Conservation (phyloP, 2,329 filamentous ascomycete species). For the Calonectria honghensis region DNA sequence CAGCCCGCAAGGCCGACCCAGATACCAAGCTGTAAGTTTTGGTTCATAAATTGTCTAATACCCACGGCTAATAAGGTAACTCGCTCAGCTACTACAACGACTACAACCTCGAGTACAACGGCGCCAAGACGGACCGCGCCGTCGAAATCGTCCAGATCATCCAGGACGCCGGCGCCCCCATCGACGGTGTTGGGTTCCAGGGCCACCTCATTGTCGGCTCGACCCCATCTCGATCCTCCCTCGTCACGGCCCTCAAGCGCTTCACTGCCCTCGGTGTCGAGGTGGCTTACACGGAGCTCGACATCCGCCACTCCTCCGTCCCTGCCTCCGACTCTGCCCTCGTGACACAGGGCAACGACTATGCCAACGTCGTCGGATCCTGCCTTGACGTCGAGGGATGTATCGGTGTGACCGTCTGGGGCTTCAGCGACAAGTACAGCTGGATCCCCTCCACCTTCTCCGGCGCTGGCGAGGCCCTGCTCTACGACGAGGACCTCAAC, state of each 20-base stretch:
- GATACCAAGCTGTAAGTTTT: conserved; percentile 69
- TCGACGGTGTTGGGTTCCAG: conserved; percentile 79
- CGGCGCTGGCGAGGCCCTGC: conserved; percentile 63
- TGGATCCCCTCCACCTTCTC: conserved; percentile 63
- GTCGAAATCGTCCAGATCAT: conserved; percentile 67
- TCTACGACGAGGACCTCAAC: conserved; percentile 61
- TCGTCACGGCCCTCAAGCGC: conserved; percentile 67
- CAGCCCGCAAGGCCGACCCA: conserved; percentile 72
- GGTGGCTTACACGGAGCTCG: conserved; percentile 77
- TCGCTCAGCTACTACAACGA: conserved; percentile 66
- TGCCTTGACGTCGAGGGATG: conserved; percentile 63
- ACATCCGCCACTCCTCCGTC: conserved; percentile 71
- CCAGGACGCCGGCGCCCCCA: conserved; percentile 69
- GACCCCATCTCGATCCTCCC: conserved; percentile 66
- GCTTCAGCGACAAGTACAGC: conserved; percentile 63
- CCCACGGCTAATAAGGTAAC: too few species aligned
- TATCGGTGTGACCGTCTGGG: conserved; percentile 67
- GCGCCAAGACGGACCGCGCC: conserved; percentile 67
- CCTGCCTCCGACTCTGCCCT: conserved; percentile 65
- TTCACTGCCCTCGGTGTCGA: conserved; percentile 73
- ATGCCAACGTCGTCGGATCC: conserved; percentile 62
- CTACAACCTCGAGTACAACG: conserved; percentile 76
- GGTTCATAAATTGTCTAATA: fast-evolving
- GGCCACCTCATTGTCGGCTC: conserved; percentile 75
- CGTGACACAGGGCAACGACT: conserved; percentile 69